Evolutionary conservation across 2,329 filamentous ascomycete genomes (phyloP), one percentile per base, ranked within the genome.

Genomic region (Exserohilum turcica): DNA sequence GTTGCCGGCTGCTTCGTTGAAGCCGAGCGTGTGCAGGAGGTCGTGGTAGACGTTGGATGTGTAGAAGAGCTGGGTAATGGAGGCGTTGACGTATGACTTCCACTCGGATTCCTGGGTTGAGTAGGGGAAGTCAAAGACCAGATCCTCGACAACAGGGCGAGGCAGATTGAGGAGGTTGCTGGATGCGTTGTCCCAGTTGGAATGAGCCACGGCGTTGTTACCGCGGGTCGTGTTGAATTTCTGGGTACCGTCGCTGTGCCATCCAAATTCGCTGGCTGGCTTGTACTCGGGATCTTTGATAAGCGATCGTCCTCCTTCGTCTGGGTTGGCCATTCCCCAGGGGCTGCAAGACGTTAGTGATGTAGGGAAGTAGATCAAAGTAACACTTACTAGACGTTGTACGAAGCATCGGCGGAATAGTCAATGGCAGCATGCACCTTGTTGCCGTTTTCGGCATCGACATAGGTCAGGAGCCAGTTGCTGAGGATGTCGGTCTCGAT

Each of bases 1-100:
- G 71, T 86, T 86, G 5, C 84, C 84, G 1, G 84, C 83, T 1
- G 59, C 67, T 68, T 86, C 84, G 31, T 74, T 81, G 69, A 86
- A 86, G 5, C 84, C 84, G 0, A 86, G 78, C 5, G 73, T 65
- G 60, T 86, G 81, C 8, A 86, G 76, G 0, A 86, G 66, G 51
- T 86, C 84, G 61, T 86, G 84, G 70, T 82, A 86, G 29, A 74
- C 77, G 74, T 86, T 86, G 29, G 78, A 76, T 0, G 82, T 84
- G 74, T 86, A 86, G 73, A 84, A 86, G 5, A 86, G 77, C 70
- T 86, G 84, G 0, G 82, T 79, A 45, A 83, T 74, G 0, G 84
- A 84, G 1, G 82, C 82, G 40, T 85, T 79, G 3, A 74, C 70
- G 66, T 86, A 86, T 1, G 33, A 50, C 29, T 60, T 50, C 42